Evolutionary conservation across 1,284 basidiomycete genomes (phyloP).

Genomic region (Lentinus polychrous): DNA sequence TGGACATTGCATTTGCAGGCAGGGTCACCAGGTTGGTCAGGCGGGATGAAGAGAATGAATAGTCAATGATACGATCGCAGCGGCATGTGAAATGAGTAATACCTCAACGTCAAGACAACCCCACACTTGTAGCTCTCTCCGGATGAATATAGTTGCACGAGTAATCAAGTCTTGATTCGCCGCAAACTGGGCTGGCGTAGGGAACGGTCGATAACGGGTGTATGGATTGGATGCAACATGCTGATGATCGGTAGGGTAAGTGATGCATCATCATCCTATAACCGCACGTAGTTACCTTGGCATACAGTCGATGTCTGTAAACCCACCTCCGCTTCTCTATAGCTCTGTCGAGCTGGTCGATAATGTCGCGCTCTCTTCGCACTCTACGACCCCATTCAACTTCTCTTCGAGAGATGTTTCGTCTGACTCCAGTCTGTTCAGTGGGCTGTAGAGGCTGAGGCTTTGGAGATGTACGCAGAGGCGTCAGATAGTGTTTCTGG

Average conservation of each 20-base stretch:
- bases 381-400: conserved; percentile 44
- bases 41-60: background rate
- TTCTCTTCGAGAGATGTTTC: conserved; percentile 28
- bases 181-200: conserved; percentile 73
- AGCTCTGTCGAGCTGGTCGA: conserved; percentile 59
- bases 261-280: no score
- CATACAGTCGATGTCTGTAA: conserved; percentile 71
- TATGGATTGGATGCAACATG: conserved; percentile 81
- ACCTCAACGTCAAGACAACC: conserved; percentile 78
- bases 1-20: background rate
- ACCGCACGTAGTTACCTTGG: conserved; percentile 53
- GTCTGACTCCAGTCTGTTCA: conserved; percentile 26
- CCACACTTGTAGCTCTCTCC: conserved; percentile 83
- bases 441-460: conserved; percentile 23
- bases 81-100: conserved; percentile 15
- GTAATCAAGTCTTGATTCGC: conserved; percentile 66
- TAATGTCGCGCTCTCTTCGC: conserved; percentile 40
- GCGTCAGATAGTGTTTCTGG: conserved; percentile 72
- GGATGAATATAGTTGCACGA: conserved; percentile 72
- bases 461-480: conserved; percentile 48
- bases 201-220: conserved; percentile 78
- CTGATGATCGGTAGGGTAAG: conserved; percentile 30
- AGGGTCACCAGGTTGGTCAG: background rate
- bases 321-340: conserved; percentile 53
- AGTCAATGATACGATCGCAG: background rate